phyloP scores from a whole-genome alignment of 176 grass and related monocot species.

The Calamus simplicifolius region DNA sequence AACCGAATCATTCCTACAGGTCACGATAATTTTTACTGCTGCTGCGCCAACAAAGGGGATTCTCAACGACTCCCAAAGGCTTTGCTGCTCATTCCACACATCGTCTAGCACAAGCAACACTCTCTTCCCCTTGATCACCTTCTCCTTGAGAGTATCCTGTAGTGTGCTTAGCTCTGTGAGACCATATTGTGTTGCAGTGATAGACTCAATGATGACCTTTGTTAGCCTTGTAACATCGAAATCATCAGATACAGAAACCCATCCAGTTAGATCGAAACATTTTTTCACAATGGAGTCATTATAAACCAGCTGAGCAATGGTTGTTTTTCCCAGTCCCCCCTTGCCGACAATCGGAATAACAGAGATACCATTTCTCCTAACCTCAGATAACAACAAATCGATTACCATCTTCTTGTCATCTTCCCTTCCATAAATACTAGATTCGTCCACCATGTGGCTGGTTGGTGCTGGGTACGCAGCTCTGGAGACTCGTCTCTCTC shows the following conservation, averaged over 20 bases:
- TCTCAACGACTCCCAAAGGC: slow-evolving; percentile 21
- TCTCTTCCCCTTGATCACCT: background rate
- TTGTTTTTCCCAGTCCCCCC: slow-evolving; percentile 47
- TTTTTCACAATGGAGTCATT: slow-evolving; percentile 8
- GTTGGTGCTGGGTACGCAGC: background rate
- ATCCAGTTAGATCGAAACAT: slow-evolving; percentile 19
- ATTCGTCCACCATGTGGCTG: slow-evolving; percentile 28
- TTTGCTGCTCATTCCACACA: slow-evolving; percentile 18
- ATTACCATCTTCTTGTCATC: slow-evolving; percentile 23
- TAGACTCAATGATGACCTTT: slow-evolving; percentile 11
- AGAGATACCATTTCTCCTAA: background rate
- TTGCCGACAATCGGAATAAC: slow-evolving; percentile 39
- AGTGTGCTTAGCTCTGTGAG: slow-evolving; percentile 7
- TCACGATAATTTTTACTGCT: slow-evolving; percentile 25
- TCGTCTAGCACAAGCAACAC: slow-evolving; percentile 43
- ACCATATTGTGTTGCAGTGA: background rate
- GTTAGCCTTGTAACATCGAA: slow-evolving; percentile 29
- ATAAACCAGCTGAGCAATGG: slow-evolving; percentile 36
- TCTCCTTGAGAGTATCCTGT: background rate
- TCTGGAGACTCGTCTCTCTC: background rate
- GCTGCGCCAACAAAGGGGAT: background rate
- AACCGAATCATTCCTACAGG: slow-evolving; percentile 29
- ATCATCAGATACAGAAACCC: slow-evolving; percentile 32
- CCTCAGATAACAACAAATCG: background rate
- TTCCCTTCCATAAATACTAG: slow-evolving; percentile 22